Base-by-base conservation (phyloP, 805 yeast species). In the Kodamaea restingae region DNA sequence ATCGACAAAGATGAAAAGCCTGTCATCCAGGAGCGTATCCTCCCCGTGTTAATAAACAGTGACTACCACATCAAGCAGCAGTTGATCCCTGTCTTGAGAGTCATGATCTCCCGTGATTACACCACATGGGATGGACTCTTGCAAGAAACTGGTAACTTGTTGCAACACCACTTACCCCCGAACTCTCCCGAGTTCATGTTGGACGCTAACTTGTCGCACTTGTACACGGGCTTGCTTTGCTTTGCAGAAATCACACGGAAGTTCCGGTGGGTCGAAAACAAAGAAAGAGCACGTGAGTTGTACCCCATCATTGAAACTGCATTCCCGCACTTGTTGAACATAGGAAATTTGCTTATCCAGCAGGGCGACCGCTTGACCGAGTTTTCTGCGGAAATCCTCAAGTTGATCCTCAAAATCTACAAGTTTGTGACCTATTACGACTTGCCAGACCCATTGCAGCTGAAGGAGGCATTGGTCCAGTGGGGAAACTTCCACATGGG, bases 401-500 rank as follows among this genome's bases (percentile, higher is more conserved):
- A 84, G 48, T 67, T 82, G 46, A 71, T 86, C 15, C 61, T 90
- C 40, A 91, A 91, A 55, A 70, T 76, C 42, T 86, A 80, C 69
- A 90, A 90, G 57, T 84, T 81, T 56, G 80, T 80, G 30, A 80
- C 91, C 3, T 80, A 73, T 55, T 75, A 73, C 45, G 90, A 85
- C 51, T 61, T 90, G 38, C 95, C 97, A 2, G 68, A 61, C 2
- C 73, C 76, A 15, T 54, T 55, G 81, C 87, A 67, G 62, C 67
- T 32, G 51, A 67, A 41, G 75, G 80, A 43, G 46, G 64, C 40
- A 57, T 80, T 53, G 58, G 71, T 28, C 67, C 49, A 75, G 14
- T 90, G 97, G 95, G 82, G 86, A 2, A 76, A 78, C 38, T 75
- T 93, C 46, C 91, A 88, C 49, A 81, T 86, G 30, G 68, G 72